Conservation (phyloP, 352 stramenopile species). For the Hyaloperonospora brassicae region DNA sequence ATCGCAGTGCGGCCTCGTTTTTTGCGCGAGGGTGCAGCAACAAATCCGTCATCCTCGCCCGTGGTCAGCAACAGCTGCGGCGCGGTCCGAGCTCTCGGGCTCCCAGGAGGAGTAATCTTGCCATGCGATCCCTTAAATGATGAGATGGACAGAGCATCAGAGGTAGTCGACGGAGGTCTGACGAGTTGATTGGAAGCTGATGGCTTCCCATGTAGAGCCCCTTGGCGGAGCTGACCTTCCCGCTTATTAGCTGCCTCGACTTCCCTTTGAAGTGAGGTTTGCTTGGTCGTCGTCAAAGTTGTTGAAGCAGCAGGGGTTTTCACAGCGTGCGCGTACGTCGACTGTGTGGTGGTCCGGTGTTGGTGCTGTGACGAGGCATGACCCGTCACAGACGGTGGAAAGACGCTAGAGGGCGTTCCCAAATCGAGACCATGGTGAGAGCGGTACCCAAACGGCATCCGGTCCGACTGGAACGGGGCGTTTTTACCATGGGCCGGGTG, state of each 20-base stretch:
- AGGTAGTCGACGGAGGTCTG: neutral
- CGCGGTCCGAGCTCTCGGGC: neutral
- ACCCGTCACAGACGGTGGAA: neutral
- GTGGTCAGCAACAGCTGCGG: neutral
- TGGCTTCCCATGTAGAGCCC: neutral
- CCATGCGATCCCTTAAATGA: neutral
- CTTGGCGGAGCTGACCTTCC: neutral
- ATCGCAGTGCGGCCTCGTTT: neutral
- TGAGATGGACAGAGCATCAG: neutral
- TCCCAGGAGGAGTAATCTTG: neutral
- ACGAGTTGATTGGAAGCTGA: neutral
- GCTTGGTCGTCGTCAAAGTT: too few relatives aligned
- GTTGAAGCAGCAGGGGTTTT: too few relatives aligned
- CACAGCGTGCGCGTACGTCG: neutral
- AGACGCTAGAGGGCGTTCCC: neutral
- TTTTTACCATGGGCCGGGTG: neutral
- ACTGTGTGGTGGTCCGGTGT: neutral
- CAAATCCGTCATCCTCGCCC: neutral
- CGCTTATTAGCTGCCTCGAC: neutral
- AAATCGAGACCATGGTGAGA: neutral
- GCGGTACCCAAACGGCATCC: neutral
- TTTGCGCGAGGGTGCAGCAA: neutral
- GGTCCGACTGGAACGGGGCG: neutral
- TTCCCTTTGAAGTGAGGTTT: neutral
- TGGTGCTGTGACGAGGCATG: neutral